Evolutionary conservation across 208 protist species (phyloP).

Genomic region (Trypanosoma melophagium): DNA sequence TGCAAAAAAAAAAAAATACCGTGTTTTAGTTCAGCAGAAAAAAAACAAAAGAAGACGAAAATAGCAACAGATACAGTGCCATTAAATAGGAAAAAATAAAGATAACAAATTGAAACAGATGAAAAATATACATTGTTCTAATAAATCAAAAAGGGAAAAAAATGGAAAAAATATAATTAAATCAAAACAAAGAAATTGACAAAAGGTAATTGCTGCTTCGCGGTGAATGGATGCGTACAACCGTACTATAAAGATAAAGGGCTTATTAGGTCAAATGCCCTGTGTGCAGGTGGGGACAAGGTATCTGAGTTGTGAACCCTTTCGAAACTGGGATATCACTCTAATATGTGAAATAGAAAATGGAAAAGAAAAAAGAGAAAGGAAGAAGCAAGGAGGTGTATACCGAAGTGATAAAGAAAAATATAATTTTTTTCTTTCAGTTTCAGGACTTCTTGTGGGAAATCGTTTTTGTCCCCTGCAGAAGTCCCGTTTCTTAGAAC

Average conservation of each 20-base stretch:
- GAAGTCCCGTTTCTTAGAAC: too few species aligned
- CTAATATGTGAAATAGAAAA: background rate
- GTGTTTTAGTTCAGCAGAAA: background rate
- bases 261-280: too few species aligned
- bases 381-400: background rate
- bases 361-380: slow-evolving; percentile 4
- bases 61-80: background rate
- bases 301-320: too few species aligned
- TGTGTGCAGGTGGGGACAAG: too few species aligned
- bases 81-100: background rate
- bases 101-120: background rate
- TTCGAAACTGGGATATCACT: too few species aligned
- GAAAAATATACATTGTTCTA: too few species aligned
- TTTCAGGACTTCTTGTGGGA: background rate
- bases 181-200: too few species aligned
- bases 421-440: background rate
- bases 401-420: background rate
- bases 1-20: background rate
- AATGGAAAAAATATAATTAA: too few species aligned
- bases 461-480: background rate
- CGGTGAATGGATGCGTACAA: too few species aligned
- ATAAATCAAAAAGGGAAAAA: too few species aligned
- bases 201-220: too few species aligned
- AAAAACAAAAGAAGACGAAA: slow-evolving; percentile 2
- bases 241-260: too few species aligned